These are phyloP conservation scores for Gossypium herbaceum DNA, from an alignment of 345 rosid species.

Conservation along the genomic window DNA sequence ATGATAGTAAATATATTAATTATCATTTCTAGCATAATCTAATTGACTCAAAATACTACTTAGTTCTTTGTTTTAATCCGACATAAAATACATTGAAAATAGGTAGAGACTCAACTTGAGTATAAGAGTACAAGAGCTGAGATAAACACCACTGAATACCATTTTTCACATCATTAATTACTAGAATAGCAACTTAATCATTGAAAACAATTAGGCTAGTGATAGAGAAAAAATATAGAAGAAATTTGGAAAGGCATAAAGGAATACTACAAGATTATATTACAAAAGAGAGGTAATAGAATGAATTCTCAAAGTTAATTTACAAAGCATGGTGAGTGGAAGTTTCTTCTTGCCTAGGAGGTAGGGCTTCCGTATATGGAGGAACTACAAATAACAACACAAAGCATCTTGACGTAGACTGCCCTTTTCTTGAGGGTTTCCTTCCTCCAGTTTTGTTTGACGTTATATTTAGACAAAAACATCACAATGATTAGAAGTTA, in stretches of 20 bases:
- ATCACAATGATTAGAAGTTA: neutral
- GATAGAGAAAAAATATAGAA: neutral
- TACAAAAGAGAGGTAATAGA: neutral
- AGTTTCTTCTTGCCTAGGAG: neutral
- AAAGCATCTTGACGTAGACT: neutral
- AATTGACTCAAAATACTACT: neutral
- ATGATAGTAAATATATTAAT: neutral
- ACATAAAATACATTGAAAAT: neutral
- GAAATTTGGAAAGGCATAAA: neutral
- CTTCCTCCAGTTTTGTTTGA: neutral
- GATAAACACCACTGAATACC: neutral
- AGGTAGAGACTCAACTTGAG: neutral
- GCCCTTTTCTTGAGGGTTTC: neutral
- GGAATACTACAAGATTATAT: neutral
- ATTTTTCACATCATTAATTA: neutral
- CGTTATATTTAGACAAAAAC: neutral
- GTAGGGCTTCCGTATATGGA: neutral
- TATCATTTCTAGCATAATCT: neutral
- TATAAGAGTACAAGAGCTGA: neutral
- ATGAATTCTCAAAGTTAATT: neutral
- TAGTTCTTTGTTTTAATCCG: neutral
- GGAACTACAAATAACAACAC: neutral
- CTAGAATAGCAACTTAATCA: neutral
- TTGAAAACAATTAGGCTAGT: neutral
- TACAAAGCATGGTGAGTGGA: neutral